Base-by-base conservation (phyloP, 169 alveolate species). In the Babesia ovis region DNA sequence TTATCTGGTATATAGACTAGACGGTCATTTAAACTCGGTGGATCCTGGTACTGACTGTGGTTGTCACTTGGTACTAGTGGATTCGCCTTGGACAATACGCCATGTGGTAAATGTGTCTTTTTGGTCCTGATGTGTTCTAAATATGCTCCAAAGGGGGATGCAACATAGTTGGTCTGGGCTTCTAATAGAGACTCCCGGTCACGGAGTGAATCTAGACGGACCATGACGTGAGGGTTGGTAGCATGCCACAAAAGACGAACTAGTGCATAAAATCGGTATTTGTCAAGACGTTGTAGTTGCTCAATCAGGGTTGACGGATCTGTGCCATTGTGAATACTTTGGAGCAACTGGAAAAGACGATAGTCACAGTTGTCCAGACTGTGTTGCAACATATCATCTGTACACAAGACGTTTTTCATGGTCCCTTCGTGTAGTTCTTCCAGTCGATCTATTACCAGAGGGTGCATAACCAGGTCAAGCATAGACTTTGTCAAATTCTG, bases 321-420 rank as follows among this genome's bases (percentile, higher is more conserved):
- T 8, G 22, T 37, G 11, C 42, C 57, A 0, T 57, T 35, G 55
- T 60, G 23, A 23, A 61, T 12, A 14, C 6, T n/a, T 29, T 53
- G 73, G 57, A 72, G 35, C 54, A 72, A 22, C 51, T 61, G 71
- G 69, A 72, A 72, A 16, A 72, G 54, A 11, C 60, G 53, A 37
- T 60, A 72, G 54, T 72, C 83, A 37, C 68, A 53, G 45, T 72
- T 31, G 32, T 64, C 79, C 57, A 72, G 45, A 22, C 62, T 72
- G 43, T 14, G 42, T 5, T 50, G 42, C 53, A 64, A 25, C 29
- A 8, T 64, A 3, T 2, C 43, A 32, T 64, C 74, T 0, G 55
- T 32, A 48, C 74, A 64, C 51, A 64, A 11, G 3, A 64, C 62
- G 0, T 31, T 27, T 50, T 5, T 34, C 53, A 64, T 45, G 0